Evolutionary conservation across 148 eudicot species (phyloP), one percentile per base, ranked within the genome.

Genomic region (Pharnaceum exiguum): DNA sequence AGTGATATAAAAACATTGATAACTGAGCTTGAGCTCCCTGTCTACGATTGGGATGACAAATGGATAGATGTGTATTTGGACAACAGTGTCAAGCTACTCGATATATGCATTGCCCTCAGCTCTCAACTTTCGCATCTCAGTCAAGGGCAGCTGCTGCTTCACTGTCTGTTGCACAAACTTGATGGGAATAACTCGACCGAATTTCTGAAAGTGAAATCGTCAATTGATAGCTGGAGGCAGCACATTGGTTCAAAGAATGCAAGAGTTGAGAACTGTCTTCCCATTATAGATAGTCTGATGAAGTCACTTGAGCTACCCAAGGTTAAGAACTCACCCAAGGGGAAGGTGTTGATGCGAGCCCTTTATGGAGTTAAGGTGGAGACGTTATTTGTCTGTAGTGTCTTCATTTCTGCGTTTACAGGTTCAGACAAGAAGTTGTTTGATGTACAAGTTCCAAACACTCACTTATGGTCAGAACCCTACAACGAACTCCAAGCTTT

Each of bases 21-120:
- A 27, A 73, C 88, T 5, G 82, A 77, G 16, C 96, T 93, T 59
- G 95, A 86, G 35, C 75, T 93, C 8, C 99, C 99, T 0, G 83
- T 82, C 0, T 63, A 50, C 61, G 79, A 86, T 27, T 93, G 99
- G 99, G 90, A 93, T 53, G 83, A 83, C 47, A 93, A 83, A 29
- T 93, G 96, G 99, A 77, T 93, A 18, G 91, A 93, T 59, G 70
- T 85, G n/a, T 93, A 93, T 71, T 65, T 93, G 68, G 90, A 85
- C 62, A 77, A 85, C 40, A 93, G 84, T 55, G 85, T 86, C 52
- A 83, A 88, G 66, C 47, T 93, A 71, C 80, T 93, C 13, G 98
- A 93, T 69, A 71, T 93, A 24, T 83, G 84, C 70, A 81, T 65
- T 69, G 88, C 84, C 55, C 71, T 88, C 48, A 78, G 74, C 57